Base-by-base conservation (phyloP, 1,284 basidiomycete species). In the Agroathelia rolfsii region DNA sequence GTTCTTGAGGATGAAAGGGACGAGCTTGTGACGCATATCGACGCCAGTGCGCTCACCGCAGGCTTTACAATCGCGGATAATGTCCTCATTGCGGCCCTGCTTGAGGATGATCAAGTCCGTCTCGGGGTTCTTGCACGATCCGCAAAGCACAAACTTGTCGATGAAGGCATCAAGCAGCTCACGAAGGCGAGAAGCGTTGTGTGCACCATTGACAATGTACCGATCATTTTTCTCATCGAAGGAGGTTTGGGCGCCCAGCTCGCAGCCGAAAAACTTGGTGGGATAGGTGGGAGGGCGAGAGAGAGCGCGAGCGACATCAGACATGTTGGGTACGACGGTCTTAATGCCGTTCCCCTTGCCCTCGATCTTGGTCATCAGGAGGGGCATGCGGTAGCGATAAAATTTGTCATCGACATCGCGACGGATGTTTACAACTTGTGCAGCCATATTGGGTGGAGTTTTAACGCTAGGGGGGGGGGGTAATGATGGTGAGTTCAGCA, bases 271-370 rank as follows among this genome's bases (percentile, higher is more conserved):
- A 71, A 93, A 99, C 65, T 99, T 99, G 60, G 93, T 97, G 34
- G 94, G 86, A 57, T 97, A 94, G 33, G 89, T 77, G 19, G 95
- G 86, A 42, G 95, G 94, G 43, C 95, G 83, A 55, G 83, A 89
- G 49, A 99, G 75, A 24, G 95, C 90, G 38, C 90, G 83, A 32
- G 94, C 89, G 46, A 99, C 86, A 61, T 98, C 95, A 42, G 89
- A 79, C 92, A 99, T 97, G 66, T 99, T 99, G 28, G 90, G 90
- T 36, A 95, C 65, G 52, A 96, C 92, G 24, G 95, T 99, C 68
- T 99, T 99, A 66, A 99, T 98, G 45, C 95, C 95, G 56, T 99
- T 99, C 37, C 95, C 95, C 61, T 92, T 92, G 50, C 95, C 95
- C 63, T 99, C 95, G 34, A 98, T 93, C 68, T 98, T 98, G 47